phyloP scores from a whole-genome alignment of 345 rosid genomes.

The Rubroshorea leprosula region DNA sequence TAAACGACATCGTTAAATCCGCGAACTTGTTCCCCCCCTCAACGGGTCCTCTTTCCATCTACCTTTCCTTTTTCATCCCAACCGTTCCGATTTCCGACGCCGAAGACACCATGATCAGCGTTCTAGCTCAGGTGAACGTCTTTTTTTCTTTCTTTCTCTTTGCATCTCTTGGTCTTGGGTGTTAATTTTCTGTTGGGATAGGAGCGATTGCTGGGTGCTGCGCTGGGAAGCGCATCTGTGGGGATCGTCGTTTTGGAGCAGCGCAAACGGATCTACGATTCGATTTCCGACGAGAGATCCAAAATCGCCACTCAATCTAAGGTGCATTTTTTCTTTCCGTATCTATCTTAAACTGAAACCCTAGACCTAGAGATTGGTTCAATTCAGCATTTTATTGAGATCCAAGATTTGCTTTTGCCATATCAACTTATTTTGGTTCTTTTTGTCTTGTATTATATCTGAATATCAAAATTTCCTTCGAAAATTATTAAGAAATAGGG shows the following conservation, averaged over 20 bases:
- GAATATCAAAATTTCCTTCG: not conserved
- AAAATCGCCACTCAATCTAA: conserved; percentile 32
- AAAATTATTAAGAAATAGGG: too few species aligned
- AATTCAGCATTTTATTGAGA: not conserved
- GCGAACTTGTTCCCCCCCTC: too few species aligned
- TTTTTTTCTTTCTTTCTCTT: too few species aligned
- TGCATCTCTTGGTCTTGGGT: not conserved
- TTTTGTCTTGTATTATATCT: too few species aligned
- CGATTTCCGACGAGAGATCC: conserved; percentile 37
- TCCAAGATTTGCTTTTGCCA: too few species aligned
- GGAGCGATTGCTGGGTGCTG: conserved; percentile 82
- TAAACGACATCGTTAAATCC: too few species aligned
- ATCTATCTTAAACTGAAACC: conserved; percentile 21
- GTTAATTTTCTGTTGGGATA: conserved; percentile 10
- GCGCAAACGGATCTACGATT: conserved; percentile 55
- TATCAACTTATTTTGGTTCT: too few species aligned
- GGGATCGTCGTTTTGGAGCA: conserved; percentile 61
- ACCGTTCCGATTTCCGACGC: not conserved
- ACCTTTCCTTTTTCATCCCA: not conserved
- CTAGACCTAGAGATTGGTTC: conserved; percentile 25
- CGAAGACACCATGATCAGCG: conserved; percentile 46
- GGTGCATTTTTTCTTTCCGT: conserved; percentile 34
- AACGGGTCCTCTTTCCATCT: too few species aligned
- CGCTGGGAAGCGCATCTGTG: conserved; percentile 53
- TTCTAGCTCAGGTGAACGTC: conserved; percentile 48